Evolutionary conservation across 2,329 filamentous ascomycete species (phyloP), one percentile per base, ranked within the genome.

Genomic region (Colletotrichum gigasporum): DNA sequence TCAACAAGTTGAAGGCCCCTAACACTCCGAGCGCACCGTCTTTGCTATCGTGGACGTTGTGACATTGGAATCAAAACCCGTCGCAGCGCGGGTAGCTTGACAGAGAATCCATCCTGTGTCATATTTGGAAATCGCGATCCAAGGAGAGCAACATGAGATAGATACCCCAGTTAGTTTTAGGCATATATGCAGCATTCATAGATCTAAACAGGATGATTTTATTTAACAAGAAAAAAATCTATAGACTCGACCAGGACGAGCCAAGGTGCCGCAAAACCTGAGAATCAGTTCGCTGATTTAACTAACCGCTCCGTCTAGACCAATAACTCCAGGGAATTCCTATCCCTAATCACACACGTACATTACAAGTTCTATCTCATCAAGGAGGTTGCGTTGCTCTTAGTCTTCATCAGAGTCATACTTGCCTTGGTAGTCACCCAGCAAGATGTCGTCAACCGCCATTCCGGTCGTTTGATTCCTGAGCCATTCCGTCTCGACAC

Each of bases 401-500:
- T 63, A 66, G 11, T 63, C 52, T 62, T 65, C 62, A 35, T 65
- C 62, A 55, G 62, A 65, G 50, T 65, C 86, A 62, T 81, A 78
- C 72, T 90, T 91, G 65, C 85, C 86, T 68, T 83, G 85, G 73
- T 90, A 91, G 71, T 95, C 90, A 11, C 90, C 90, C 32, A 96
- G 82, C 52, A 95, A 79, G 56, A 96, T 88, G 73, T 94, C 91
- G 70, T 93, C 90, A 74, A 86, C 71, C 72, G 84, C 74, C 76
- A 89, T 68, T 75, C 88, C 77, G 76, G 75, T 74, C 16, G 77
- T 75, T 12, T 79, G 80, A 69, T 78, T 85, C 79, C 88, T 82
- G 78, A 93, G 86, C 91, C 92, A 97, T 81, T 99, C 96, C 20
- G 93, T 94, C 82, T 99, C 96, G 39, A 97, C 90, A 9, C 96